These are phyloP conservation scores for Pseudognaphalium luteoalbum DNA, from an alignment of 129 eudicot species.

Conservation along the genomic window DNA sequence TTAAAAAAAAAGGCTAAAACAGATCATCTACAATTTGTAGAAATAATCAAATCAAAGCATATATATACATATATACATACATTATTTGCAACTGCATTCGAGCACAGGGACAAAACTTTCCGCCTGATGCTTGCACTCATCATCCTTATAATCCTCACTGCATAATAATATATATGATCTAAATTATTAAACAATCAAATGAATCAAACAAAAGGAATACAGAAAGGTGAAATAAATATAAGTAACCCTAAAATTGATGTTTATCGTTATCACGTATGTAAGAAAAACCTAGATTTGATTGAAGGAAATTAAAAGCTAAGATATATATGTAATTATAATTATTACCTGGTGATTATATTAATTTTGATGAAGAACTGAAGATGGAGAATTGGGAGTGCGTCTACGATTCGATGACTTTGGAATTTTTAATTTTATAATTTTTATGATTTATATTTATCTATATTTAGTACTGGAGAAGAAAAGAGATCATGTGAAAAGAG, in stretches of 20 bases:
- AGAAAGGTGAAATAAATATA: too few relatives aligned
- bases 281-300: background rate
- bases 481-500: background rate
- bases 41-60: background rate
- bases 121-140: slow-evolving; percentile 39
- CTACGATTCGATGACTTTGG: too few relatives aligned
- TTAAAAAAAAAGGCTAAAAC: background rate
- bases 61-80: slow-evolving; percentile 12
- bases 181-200: background rate
- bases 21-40: background rate
- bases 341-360: background rate
- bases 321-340: too few relatives aligned
- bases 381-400: too few relatives aligned
- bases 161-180: background rate
- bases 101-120: slow-evolving; percentile 37
- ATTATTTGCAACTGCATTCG: slow-evolving; percentile 31
- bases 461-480: background rate
- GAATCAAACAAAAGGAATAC: background rate
- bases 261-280: too few relatives aligned
- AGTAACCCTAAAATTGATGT: background rate
- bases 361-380: too few relatives aligned
- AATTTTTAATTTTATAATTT: too few relatives aligned
- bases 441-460: too few relatives aligned
- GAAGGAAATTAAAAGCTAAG: too few relatives aligned
- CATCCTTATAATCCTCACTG: slow-evolving; percentile 35